Evolutionary conservation across 176 grass and related monocot genomes (phyloP).

Genomic region (Pontederia paniculata): DNA sequence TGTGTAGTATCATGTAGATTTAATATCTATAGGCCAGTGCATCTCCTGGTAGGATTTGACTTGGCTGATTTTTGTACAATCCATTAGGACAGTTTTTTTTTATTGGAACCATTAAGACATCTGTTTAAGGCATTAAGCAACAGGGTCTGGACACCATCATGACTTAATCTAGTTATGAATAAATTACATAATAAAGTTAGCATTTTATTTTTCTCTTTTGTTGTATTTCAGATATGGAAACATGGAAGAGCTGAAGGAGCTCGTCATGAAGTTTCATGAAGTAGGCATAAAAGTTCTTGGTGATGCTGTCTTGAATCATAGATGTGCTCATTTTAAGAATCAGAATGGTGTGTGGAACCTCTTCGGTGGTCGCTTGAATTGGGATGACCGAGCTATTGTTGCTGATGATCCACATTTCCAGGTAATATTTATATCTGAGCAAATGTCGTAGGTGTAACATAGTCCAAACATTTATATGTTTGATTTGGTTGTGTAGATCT

Average conservation of each 20-base stretch:
- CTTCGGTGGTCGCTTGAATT: constrained; percentile 79
- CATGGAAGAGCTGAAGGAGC: constrained; percentile 73
- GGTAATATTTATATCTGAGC: constrained; percentile 21
- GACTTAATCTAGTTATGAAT: no score
- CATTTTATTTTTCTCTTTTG: neutral
- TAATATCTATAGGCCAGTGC: no score
- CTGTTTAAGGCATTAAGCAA: no score
- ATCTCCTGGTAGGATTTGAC: no score
- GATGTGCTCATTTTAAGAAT: constrained; percentile 74
- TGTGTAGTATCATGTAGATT: no score
- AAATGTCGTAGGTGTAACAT: neutral
- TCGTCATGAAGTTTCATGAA: constrained; percentile 68
- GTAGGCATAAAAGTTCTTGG: constrained; percentile 87
- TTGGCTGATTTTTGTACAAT: no score
- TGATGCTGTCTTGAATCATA: constrained; percentile 87
- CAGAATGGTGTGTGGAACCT: constrained; percentile 87
- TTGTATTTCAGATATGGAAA: constrained; percentile 67
- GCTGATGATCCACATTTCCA: constrained; percentile 99
- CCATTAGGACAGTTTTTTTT: no score
- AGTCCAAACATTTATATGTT: no score
- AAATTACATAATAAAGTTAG: no score
- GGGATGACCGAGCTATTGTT: constrained; percentile 84
- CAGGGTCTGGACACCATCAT: no score
- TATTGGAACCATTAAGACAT: no score
- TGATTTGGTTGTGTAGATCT: no score